Evolutionary conservation across 2,329 filamentous ascomycete genomes (phyloP).

Genomic region (Exophiala xenobiotica): DNA sequence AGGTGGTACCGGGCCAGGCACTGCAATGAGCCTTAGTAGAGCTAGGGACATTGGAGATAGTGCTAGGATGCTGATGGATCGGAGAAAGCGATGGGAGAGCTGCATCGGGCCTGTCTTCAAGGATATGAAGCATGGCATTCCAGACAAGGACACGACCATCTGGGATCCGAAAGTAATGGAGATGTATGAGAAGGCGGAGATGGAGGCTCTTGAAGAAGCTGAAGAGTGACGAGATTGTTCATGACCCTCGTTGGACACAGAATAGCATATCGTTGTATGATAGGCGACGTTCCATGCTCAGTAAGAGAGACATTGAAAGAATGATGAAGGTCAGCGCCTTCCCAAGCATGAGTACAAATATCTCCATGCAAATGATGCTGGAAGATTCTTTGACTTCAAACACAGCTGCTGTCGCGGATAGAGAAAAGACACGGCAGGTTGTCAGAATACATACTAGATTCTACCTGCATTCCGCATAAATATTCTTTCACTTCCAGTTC

Average conservation of each 20-base stretch:
- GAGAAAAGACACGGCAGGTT: too few relatives aligned
- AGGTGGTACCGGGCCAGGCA: slow-evolving; percentile 50
- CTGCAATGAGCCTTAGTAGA: slow-evolving; percentile 57
- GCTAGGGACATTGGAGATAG: slow-evolving; percentile 80
- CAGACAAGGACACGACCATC: slow-evolving; percentile 66
- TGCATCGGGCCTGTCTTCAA: slow-evolving; percentile 89
- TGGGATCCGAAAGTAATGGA: slow-evolving; percentile 74
- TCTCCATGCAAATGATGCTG: too few relatives aligned
- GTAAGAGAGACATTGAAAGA: too few relatives aligned
- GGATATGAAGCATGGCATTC: slow-evolving; percentile 74
- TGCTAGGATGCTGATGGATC: slow-evolving; percentile 88
- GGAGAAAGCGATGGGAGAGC: slow-evolving; percentile 83
- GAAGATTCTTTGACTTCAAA: too few relatives aligned
- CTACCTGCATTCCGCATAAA: too few relatives aligned
- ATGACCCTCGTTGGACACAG: too few relatives aligned
- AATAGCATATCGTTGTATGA: background rate
- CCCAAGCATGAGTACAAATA: too few relatives aligned
- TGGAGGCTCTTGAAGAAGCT: slow-evolving; percentile 79
- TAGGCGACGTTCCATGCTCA: background rate
- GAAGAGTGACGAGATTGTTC: too few relatives aligned
- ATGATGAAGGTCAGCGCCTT: too few relatives aligned
- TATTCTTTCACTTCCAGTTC: too few relatives aligned
- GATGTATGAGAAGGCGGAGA: slow-evolving; percentile 70
- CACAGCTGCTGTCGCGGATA: too few relatives aligned
- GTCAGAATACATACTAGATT: too few relatives aligned